Percentiles rank a stretch among this genome's conserved stretches.
phyloP scores from a whole-genome alignment of 805 yeast species.

The Priceomyces haplophilus region DNA sequence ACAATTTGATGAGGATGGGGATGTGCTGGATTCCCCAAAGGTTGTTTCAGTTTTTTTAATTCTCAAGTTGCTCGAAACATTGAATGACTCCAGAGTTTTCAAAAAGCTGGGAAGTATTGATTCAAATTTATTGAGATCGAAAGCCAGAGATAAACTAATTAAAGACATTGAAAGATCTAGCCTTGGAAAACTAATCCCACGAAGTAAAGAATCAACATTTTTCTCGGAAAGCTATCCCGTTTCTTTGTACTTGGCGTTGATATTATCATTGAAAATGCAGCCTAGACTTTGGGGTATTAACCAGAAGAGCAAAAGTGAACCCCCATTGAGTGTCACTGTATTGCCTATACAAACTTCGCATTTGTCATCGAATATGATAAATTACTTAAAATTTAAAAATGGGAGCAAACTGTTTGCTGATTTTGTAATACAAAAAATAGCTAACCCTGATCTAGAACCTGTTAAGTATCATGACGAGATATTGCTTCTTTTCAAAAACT shows the following conservation, averaged over 20 bases:
- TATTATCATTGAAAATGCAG: slow-evolving; percentile 50
- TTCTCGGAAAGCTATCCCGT: slow-evolving; percentile 14
- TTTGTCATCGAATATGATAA: slow-evolving; percentile 13
- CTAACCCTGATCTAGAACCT: slow-evolving; percentile 4
- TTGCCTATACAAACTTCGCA: slow-evolving; percentile 23
- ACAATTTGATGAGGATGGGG: slow-evolving; percentile 38
- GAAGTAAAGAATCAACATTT: slow-evolving; percentile 6
- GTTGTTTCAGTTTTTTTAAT: slow-evolving; percentile 35
- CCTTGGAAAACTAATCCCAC: slow-evolving; percentile 12
- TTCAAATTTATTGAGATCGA: neutral
- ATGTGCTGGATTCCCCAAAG: slow-evolving; percentile 26
- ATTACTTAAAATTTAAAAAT: slow-evolving; percentile 18
- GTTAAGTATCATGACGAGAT: slow-evolving; percentile 31
- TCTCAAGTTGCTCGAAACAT: slow-evolving; percentile 16
- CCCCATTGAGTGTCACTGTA: slow-evolving; percentile 33
- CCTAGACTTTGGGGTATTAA: slow-evolving; percentile 43
- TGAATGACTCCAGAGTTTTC: slow-evolving; percentile 1
- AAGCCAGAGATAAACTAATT: neutral
- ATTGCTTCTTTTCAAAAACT: slow-evolving; percentile 49
- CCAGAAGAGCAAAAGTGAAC: slow-evolving; percentile 22
- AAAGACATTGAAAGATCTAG: slow-evolving; percentile 1
- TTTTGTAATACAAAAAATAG: slow-evolving; percentile 13
- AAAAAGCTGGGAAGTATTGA: neutral
- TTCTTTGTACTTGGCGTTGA: slow-evolving; percentile 37
- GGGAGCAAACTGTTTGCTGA: slow-evolving; percentile 20